A percentile compares a stretch with the other conserved stretches of the same genome.
These are phyloP conservation scores for Vachellia pachyceras DNA, from an alignment of 306 rosid genomes.

Conservation along the genomic window DNA sequence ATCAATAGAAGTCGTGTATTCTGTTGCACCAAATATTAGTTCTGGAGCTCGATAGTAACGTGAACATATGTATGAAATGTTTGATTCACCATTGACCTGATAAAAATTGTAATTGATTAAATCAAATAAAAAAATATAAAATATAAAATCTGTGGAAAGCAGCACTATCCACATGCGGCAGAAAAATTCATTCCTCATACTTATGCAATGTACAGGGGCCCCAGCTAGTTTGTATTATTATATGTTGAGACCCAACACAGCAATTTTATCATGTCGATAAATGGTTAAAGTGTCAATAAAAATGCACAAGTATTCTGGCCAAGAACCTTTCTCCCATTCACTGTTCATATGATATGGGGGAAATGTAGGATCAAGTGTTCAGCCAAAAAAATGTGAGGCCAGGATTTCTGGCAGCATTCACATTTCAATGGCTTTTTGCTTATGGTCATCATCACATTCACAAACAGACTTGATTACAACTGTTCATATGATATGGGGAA, in stretches of 20 bases:
- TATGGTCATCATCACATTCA: conserved; percentile 1
- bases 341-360: neutral
- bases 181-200: too few relatives aligned
- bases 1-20: conserved; percentile 80
- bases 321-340: conserved; percentile 15
- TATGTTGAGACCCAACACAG: neutral
- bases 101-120: neutral
- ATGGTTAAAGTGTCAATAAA: neutral
- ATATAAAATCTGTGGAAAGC: too few relatives aligned
- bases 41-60: conserved; percentile 94
- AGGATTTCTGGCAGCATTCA: conserved; percentile 2
- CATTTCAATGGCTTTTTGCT: conserved; percentile 24
- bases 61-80: conserved; percentile 84
- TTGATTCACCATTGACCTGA: conserved; percentile 80
- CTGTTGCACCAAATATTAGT: conserved; percentile 90
- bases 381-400: neutral
- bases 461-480: conserved; percentile 16
- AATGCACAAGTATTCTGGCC: neutral
- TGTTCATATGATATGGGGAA: neutral
- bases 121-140: neutral
- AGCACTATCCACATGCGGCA: too few relatives aligned
- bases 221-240: too few relatives aligned
- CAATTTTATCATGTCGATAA: conserved; percentile 22
- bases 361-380: too few relatives aligned
- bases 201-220: too few relatives aligned